Percentiles rank a stretch among this genome's conserved stretches.
Evolutionary conservation across 208 protist species (phyloP).

Genomic region (Leptomonas pyrrhocoris): DNA sequence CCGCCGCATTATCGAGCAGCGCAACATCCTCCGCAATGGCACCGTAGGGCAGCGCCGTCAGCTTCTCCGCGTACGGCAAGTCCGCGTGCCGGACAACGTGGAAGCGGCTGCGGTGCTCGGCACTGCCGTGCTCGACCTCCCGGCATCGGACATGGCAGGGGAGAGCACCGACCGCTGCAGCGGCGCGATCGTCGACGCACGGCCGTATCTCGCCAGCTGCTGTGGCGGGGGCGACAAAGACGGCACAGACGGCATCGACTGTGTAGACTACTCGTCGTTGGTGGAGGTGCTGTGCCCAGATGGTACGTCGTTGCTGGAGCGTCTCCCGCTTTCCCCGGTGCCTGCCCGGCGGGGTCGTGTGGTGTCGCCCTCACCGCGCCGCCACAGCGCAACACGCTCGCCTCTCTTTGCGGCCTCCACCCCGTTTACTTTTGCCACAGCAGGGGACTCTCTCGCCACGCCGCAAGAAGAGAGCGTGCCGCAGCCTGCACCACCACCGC

Average conservation of each 20-base stretch:
- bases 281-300: conserved; percentile 29
- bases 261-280: conserved; percentile 16
- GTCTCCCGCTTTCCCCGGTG: neutral
- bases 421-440: no score
- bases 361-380: no score
- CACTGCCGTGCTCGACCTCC: conserved; percentile 23
- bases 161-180: neutral
- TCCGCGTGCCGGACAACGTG: conserved; percentile 8
- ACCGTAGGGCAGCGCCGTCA: conserved; percentile 10
- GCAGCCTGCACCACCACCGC: no score
- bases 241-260: neutral
- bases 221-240: neutral
- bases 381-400: no score
- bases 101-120: conserved; percentile 15
- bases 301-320: conserved; percentile 18
- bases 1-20: neutral
- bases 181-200: neutral
- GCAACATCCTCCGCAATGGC: conserved; percentile 11
- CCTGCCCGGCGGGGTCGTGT: neutral
- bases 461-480: no score
- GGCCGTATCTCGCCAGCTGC: neutral
- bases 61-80: conserved; percentile 2
- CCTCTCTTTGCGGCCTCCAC: no score
- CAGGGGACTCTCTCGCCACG: no score
- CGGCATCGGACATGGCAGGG: neutral